Base-by-base conservation (phyloP, 2,329 filamentous ascomycete species). In the Calonectria ilicicola region DNA sequence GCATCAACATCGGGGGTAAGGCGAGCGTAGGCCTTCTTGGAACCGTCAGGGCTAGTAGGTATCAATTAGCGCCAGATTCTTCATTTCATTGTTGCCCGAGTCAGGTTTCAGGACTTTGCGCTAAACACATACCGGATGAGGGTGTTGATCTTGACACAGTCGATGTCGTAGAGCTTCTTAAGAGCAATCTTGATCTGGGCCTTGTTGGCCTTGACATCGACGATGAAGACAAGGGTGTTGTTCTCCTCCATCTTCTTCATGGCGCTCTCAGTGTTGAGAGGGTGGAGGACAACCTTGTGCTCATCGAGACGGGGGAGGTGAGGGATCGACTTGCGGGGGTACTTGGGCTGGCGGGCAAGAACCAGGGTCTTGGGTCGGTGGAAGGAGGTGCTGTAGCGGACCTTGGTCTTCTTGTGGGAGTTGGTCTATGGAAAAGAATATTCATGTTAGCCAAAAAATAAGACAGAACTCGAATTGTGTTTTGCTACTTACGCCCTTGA, bases 221-320 rank as follows among this genome's bases (percentile, higher is more conserved):
- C 95, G 82, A 98, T 98, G 92, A 98, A 98, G 85, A 98, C 95
- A 66, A 99, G 93, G 81, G 97, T 99, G 93, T 99, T 99, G 93
- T 99, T 96, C 94, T 99, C 97, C 92, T 99, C 97, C 82, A 99
- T 98, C 94, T 98, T 98, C 95, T 99, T 99, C 96, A 99, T 98
- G 84, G 97, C 97, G 85, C 94, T 97, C 94, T 99, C 97, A 75
- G 97, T 99, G 93, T 99, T 99, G 85, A 99, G 92, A 80, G 97
- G 97, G 93, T 98, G 95, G 85, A 98, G 91, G 87, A 99, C 94
- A 86, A 98, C 91, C 93, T 98, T 98, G 92, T 96, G 94, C 89
- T 96, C 94, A 89, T 99, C 97, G 84, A 99, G 94, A 82, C 95
- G 94, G 82, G 96, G 93, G 85, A 92, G 91, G 87, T 96, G 93